These are phyloP conservation scores for Penicillium sp. DNA, from an alignment of 2,329 filamentous ascomycete species.

Conservation along the genomic window DNA sequence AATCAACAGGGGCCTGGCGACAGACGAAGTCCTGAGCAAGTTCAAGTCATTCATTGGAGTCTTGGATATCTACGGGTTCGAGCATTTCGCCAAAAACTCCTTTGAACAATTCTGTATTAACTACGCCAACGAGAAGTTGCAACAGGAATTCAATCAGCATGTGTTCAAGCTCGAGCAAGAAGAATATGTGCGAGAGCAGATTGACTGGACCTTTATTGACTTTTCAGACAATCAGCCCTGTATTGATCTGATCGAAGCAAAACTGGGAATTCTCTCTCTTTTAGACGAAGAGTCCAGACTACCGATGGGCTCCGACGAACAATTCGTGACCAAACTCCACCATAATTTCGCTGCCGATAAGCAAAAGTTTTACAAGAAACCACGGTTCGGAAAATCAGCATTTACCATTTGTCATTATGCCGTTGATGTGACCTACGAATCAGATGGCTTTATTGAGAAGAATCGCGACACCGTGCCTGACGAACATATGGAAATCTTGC, in stretches of 20 bases:
- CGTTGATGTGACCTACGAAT: slow-evolving; percentile 97
- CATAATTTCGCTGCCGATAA: slow-evolving; percentile 90
- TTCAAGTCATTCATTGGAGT: slow-evolving; percentile 95
- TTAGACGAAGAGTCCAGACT: slow-evolving; percentile 95
- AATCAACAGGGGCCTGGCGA: slow-evolving; percentile 89
- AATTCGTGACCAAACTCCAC: slow-evolving; percentile 95
- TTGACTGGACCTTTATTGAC: slow-evolving; percentile 99
- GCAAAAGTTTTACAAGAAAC: slow-evolving; percentile 98
- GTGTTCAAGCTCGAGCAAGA: slow-evolving; percentile 99
- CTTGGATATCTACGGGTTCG: slow-evolving; percentile 98
- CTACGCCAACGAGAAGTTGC: slow-evolving; percentile 98
- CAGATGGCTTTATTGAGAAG: slow-evolving; percentile 99
- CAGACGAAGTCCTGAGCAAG: slow-evolving; percentile 80
- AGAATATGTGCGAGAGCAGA: slow-evolving; percentile 93
- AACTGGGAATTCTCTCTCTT: slow-evolving; percentile 88
- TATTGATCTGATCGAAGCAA: slow-evolving; percentile 97
- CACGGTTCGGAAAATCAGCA: slow-evolving; percentile 92
- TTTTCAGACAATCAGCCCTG: slow-evolving; percentile 99
- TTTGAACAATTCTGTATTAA: slow-evolving; percentile 99
- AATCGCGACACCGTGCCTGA: slow-evolving; percentile 98
- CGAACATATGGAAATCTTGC: slow-evolving; percentile 94
- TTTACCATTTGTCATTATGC: slow-evolving; percentile 99
- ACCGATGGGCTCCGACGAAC: slow-evolving; percentile 96
- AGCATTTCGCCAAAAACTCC: slow-evolving; percentile 99
- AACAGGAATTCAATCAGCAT: slow-evolving; percentile 99